Evolutionary conservation across 2,329 filamentous ascomycete genomes (phyloP), one percentile per base, ranked within the genome.

Genomic region (Apiospora arundinis): DNA sequence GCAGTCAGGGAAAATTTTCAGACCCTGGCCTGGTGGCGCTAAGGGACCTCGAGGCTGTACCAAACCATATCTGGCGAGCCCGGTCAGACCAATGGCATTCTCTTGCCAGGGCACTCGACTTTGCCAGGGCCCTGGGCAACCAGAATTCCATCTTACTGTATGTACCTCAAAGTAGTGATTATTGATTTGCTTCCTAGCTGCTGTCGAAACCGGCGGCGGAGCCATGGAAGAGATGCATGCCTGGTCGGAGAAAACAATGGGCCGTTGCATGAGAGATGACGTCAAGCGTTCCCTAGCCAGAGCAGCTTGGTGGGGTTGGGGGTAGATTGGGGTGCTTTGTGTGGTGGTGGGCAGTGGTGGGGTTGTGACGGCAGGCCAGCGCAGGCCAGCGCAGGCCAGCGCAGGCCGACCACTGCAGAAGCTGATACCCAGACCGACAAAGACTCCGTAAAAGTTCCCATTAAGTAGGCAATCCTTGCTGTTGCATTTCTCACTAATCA

Each of bases 231-330:
- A 40, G 56, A 63, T 63, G 56, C 56, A 63, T 63, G 56, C 56
- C 32, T 63, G 56, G 56, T 63, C 56, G 56, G 56, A 63, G 56
- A 63, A 63, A 63, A 63, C 18, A 63, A 63, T 63, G 56, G 56
- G 56, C 56, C 56, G 56, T 23, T 63, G 56, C 56, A 63, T 40
- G 56, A 63, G 28, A 40, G 11, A n/a, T 63, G 56, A 63, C 56
- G 56, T 63, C 56, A 63, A 63, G 21, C 32, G 32, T 6, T 63
- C 32, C 56, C 28, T 63, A 63, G 56, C 56, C 18, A 40, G 56
- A 40, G 56, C 56, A 63, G 32, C 56, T 14, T 63, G 56, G 56
- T 63, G 56, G 56, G 52, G 52, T 37, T 63, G 21, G 56, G 56
- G 9, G 11, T n/a, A 40, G 9, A 63, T 40, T n/a, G 3, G 56